phyloP scores from a whole-genome alignment of 1,284 basidiomycete species.

The Marasmius sp. region DNA sequence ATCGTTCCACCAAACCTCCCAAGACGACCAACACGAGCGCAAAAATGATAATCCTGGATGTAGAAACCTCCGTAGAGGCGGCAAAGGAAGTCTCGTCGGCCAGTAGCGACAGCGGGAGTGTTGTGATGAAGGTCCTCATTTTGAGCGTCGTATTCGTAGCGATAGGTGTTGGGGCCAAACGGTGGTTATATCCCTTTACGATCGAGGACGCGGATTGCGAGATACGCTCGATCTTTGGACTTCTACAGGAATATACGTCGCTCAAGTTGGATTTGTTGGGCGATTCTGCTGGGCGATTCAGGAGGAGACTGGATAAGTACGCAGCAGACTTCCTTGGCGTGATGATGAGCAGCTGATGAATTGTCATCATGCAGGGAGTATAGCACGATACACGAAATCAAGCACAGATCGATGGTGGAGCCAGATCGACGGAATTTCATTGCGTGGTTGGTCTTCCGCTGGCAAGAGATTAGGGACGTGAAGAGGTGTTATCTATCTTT shows the following conservation, averaged over 20 bases:
- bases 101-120: background rate
- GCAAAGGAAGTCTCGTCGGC: background rate
- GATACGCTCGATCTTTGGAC: background rate
- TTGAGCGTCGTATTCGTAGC: conserved; percentile 2
- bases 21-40: no score
- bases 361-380: background rate
- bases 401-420: background rate
- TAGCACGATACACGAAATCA: background rate
- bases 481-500: background rate
- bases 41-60: no score
- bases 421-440: background rate
- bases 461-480: background rate
- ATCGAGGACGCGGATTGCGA: background rate
- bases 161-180: background rate
- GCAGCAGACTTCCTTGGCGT: background rate
- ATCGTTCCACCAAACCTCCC: no score
- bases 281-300: background rate
- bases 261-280: background rate
- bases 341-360: background rate
- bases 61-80: no score
- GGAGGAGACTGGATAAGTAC: background rate
- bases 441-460: background rate
- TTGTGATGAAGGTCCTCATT: background rate
- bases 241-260: background rate
- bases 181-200: background rate